phyloP scores from a whole-genome alignment of 352 stramenopile genomes.

The Phytophthora constricta region DNA sequence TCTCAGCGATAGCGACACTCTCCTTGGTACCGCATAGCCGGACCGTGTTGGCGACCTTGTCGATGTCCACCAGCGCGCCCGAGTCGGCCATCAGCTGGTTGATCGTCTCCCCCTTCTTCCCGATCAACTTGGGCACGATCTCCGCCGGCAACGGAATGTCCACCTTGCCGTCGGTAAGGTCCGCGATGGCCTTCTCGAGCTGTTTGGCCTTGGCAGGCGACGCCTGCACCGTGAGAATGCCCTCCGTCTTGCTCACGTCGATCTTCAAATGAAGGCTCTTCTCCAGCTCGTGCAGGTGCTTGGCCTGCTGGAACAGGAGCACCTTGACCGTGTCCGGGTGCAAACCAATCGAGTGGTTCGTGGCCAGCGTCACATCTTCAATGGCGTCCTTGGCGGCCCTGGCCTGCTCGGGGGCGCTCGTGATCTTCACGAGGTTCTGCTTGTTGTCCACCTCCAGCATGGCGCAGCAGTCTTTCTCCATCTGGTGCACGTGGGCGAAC shows the following conservation, averaged over 20 bases:
- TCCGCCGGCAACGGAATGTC: conserved; percentile 73
- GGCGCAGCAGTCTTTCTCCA: conserved; percentile 64
- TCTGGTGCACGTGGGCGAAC: conserved; percentile 57
- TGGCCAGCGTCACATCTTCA: conserved; percentile 76
- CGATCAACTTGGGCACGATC: conserved; percentile 84
- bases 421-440: conserved; percentile 60
- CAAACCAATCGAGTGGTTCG: conserved; percentile 68
- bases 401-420: conserved; percentile 54
- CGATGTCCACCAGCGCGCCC: conserved; percentile 75
- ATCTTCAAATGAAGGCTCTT: conserved; percentile 64
- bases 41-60: conserved; percentile 79
- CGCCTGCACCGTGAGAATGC: conserved; percentile 61
- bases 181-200: conserved; percentile 62
- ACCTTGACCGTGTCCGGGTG: conserved; percentile 82
- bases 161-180: conserved; percentile 58
- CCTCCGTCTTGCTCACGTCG: conserved; percentile 74
- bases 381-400: conserved; percentile 50
- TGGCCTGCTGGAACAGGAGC: conserved; percentile 78
- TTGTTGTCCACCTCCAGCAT: conserved; percentile 74
- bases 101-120: conserved; percentile 86
- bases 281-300: conserved; percentile 75
- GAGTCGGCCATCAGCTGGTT: conserved; percentile 87
- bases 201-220: conserved; percentile 58
- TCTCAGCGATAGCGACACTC: conserved; percentile 59
- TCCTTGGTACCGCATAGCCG: conserved; percentile 65